Evolutionary conservation across 108 stramenopile genomes (phyloP), one percentile per base, ranked within the genome.

Genomic region (Fistulifera solaris): DNA sequence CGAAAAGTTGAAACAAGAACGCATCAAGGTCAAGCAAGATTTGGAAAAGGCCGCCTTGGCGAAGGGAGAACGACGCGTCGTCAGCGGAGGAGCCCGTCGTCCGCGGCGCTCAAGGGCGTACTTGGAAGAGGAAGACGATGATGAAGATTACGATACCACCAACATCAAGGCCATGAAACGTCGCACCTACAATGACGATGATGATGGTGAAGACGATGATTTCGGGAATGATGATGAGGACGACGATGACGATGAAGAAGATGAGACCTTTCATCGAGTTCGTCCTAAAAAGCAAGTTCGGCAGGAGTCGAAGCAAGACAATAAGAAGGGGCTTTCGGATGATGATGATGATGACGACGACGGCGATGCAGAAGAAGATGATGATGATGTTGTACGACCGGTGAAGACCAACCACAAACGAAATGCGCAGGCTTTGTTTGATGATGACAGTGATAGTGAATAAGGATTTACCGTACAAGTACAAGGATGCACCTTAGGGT

Each of bases 91-190:
- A 11, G 21, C 26, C 11, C 61, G 71, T 6, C 58, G 69, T 23
- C 76, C 75, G n/a, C 75, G 76, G 41, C 78, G 83, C 81, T 85
- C 77, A 51, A 67, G 75, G 5, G 24, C 67, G 10, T 91, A 83
- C 57, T 38, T 87, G 56, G 89, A 91, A 48, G 83, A 78, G 31
- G 65, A 66, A 5, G 75, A 76, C 2, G 81, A 85, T 51, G 86
- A 70, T 50, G 67, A 62, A 12, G 72, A 72, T 38, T 93, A 88
- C 48, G 86, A 88, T 50, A 76, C 75, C 12, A 76, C 77, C 51
- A 80, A 83, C 49, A 67, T 91, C 50, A 39, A 66, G 12, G 63
- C 52, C 7, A 83, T 81, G 55, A 83, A 77, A 52, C 73, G 74
- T 44, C 62, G 68, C 1, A 71, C 58, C 25, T 58, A 63, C 39